Percentiles rank a stretch among this genome's conserved stretches.
Evolutionary conservation across 2,329 filamentous ascomycete genomes (phyloP).

Genomic region (Fusarium phyllophilum): DNA sequence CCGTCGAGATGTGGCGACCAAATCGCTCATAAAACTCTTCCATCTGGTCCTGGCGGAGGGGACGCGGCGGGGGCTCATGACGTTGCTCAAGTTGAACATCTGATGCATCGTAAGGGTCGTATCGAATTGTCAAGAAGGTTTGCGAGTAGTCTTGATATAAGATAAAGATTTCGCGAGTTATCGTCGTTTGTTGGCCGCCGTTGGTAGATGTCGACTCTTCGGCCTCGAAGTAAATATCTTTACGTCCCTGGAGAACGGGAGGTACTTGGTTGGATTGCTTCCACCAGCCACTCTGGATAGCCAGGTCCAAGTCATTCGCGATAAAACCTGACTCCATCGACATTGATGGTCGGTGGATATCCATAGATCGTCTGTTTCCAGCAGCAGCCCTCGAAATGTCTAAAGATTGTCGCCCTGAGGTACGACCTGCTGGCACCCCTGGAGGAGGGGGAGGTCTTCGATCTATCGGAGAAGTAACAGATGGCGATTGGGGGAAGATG

Average conservation of each 20-base stretch:
- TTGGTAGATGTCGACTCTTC: slow-evolving; percentile 79
- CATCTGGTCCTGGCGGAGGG: slow-evolving; percentile 90
- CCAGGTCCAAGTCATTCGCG: slow-evolving; percentile 86
- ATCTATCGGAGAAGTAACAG: slow-evolving; percentile 57
- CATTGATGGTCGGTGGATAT: slow-evolving; percentile 77
- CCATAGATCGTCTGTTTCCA: slow-evolving; percentile 72
- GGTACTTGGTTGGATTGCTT: slow-evolving; percentile 81
- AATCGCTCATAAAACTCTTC: slow-evolving; percentile 86
- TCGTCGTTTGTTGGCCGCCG: slow-evolving; percentile 73
- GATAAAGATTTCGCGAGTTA: slow-evolving; percentile 86
- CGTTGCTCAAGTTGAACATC: slow-evolving; percentile 84
- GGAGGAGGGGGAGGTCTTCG: slow-evolving; percentile 58
- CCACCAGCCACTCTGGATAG: slow-evolving; percentile 84
- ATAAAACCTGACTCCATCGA: slow-evolving; percentile 85
- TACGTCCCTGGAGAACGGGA: slow-evolving; percentile 82
- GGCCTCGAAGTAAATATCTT: slow-evolving; percentile 83
- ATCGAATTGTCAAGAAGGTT: slow-evolving; percentile 84
- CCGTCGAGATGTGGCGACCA: slow-evolving; percentile 79
- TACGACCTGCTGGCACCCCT: slow-evolving; percentile 41
- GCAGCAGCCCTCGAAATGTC: slow-evolving; percentile 54
- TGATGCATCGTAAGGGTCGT: slow-evolving; percentile 77
- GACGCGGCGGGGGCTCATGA: slow-evolving; percentile 84
- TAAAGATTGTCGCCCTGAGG: slow-evolving; percentile 47
- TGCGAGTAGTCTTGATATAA: slow-evolving; percentile 97
- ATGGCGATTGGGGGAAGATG: slow-evolving; percentile 60